Evolutionary conservation across 1,284 basidiomycete genomes (phyloP).

Genomic region (Neonothopanus nambi): DNA sequence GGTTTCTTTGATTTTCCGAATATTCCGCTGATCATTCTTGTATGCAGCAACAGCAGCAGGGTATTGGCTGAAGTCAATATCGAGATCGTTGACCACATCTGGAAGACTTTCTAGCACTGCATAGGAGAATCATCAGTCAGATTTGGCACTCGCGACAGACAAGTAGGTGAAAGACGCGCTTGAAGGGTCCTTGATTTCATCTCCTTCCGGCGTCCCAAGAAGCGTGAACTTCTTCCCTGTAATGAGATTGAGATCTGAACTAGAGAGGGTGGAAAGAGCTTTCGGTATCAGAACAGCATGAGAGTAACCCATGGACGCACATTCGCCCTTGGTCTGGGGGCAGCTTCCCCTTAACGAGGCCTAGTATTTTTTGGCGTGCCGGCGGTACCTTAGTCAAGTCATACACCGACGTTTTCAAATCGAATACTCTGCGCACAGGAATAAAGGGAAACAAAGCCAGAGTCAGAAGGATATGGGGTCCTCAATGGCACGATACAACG

Average conservation of each 20-base stretch:
- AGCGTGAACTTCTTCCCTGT: constrained; percentile 76
- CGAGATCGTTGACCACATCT: constrained; percentile 78
- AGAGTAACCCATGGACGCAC: constrained; percentile 37
- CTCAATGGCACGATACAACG: constrained; percentile 3
- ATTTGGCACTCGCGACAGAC: background rate
- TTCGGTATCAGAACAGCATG: background rate
- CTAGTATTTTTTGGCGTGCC: constrained; percentile 88
- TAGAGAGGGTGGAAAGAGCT: constrained; percentile 25
- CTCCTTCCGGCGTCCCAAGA: constrained; percentile 80
- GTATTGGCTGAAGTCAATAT: constrained; percentile 72
- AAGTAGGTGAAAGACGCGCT: constrained; percentile 22
- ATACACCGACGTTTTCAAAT: constrained; percentile 66
- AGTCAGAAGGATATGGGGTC: background rate
- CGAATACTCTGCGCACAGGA: constrained; percentile 52
- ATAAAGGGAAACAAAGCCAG: constrained; percentile 3
- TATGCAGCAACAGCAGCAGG: constrained; percentile 58
- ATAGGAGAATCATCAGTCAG: constrained; percentile 1
- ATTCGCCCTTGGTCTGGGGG: constrained; percentile 72
- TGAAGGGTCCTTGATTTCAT: constrained; percentile 80
- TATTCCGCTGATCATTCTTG: constrained; percentile 73
- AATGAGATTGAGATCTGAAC: constrained; percentile 58
- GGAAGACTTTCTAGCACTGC: constrained; percentile 66
- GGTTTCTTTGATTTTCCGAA: constrained; percentile 75
- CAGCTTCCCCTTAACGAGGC: constrained; percentile 82
- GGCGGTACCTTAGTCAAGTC: constrained; percentile 79